These are phyloP conservation scores for Tagetes patula DNA, from an alignment of 129 eudicot genomes.

Conservation along the genomic window DNA sequence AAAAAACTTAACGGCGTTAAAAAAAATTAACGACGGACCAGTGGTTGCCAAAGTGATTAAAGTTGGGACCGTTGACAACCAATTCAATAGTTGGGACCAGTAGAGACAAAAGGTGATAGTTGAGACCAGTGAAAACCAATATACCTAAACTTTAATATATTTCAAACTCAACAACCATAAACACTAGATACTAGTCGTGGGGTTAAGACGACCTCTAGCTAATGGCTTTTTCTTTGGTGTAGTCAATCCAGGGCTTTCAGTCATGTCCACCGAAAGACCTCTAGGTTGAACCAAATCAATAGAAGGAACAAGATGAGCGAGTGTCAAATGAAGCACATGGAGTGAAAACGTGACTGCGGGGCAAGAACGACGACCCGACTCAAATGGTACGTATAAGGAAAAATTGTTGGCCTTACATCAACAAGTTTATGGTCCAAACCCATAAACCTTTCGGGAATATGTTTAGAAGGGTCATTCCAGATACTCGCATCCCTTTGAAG, in stretches of 20 bases:
- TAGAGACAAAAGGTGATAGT: no score
- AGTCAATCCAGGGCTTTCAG: slow-evolving; percentile 40
- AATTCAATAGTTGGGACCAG: no score
- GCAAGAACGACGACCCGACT: slow-evolving; percentile 48
- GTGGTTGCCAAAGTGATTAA: no score
- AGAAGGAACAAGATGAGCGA: slow-evolving; percentile 46
- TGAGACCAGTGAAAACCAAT: no score
- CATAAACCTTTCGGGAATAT: slow-evolving; percentile 39
- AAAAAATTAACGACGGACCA: no score
- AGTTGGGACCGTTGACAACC: no score
- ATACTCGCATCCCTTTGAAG: slow-evolving; percentile 39
- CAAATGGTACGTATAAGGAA: slow-evolving; percentile 37
- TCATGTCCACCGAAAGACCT: slow-evolving; percentile 37
- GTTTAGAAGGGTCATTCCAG: slow-evolving; percentile 29
- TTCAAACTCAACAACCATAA: slow-evolving; percentile 1
- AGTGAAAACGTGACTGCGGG: slow-evolving; percentile 23
- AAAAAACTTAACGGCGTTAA: no score
- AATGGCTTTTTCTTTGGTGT: slow-evolving; percentile 32
- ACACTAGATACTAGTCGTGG: slow-evolving; percentile 26
- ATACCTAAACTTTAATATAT: no score
- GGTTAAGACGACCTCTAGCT: slow-evolving; percentile 23
- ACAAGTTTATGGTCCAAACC: slow-evolving; percentile 33
- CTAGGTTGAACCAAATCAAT: slow-evolving; percentile 27
- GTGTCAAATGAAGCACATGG: slow-evolving; percentile 31
- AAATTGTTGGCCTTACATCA: slow-evolving; percentile 33